Conservation (phyloP, 192 early-diverging fungal species). For the Backusella liffmaniae region DNA sequence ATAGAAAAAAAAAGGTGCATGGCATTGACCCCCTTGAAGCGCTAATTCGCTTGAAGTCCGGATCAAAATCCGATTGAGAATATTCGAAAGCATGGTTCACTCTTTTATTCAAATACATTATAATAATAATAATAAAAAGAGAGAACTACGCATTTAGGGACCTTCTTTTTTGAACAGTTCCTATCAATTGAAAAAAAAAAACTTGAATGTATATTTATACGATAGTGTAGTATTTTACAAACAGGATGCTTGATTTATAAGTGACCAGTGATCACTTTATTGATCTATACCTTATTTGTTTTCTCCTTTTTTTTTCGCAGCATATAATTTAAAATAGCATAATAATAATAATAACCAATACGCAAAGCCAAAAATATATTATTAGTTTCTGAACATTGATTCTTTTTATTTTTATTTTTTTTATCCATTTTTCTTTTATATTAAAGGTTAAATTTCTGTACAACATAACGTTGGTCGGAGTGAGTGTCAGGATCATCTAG, state of each 20-base stretch:
- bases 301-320: background rate
- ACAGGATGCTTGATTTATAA: background rate
- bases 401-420: background rate
- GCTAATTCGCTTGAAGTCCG: background rate
- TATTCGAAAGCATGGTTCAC: background rate
- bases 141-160: background rate
- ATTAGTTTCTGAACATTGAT: background rate
- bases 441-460: background rate
- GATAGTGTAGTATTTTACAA: background rate
- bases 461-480: background rate
- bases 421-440: background rate
- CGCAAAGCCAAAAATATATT: background rate
- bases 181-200: background rate
- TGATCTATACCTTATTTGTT: background rate
- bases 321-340: background rate
- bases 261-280: background rate
- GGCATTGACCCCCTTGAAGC: background rate
- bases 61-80: conserved; percentile 4
- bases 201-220: too few relatives aligned
- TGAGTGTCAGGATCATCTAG: background rate
- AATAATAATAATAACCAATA: background rate
- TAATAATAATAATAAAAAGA: background rate
- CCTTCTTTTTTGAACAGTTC: background rate
- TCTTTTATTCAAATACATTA: background rate
- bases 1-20: conserved; percentile 3